Evolutionary conservation across 2,329 filamentous ascomycete species (phyloP).

Genomic region (Tolypocladium tropicale): DNA sequence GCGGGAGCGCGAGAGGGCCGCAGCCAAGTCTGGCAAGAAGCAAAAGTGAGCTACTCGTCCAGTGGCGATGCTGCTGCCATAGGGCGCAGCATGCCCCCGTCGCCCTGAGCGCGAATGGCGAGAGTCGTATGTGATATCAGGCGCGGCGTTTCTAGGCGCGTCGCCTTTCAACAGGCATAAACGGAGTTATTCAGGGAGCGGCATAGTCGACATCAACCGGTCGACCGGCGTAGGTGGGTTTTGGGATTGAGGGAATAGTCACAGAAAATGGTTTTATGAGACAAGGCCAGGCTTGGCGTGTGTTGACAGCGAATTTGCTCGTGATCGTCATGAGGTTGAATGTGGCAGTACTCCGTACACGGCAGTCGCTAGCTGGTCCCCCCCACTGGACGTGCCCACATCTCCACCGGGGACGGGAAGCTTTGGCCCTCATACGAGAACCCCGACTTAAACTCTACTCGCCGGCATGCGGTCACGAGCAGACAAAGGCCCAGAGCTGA

Average conservation of each 20-base stretch:
- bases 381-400: not conserved
- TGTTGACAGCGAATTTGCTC: not conserved
- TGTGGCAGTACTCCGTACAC: not conserved
- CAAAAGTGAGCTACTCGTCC: constrained; percentile 33
- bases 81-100: not conserved
- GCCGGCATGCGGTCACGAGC: not conserved
- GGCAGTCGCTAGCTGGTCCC: not conserved
- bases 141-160: not conserved
- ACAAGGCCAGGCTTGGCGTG: not conserved
- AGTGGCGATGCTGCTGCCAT: not conserved
- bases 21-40: constrained; percentile 38
- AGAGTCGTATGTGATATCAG: not conserved
- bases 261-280: not conserved
- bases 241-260: not conserved
- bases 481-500: not conserved
- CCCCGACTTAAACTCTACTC: not conserved
- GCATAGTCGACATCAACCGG: constrained; percentile 4
- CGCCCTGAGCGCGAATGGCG: not conserved
- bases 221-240: not conserved
- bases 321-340: no score
- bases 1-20: constrained; percentile 52
- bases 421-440: not conserved
- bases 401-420: not conserved
- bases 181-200: not conserved
- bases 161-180: constrained; percentile 10